These are phyloP conservation scores for Populus alba DNA, from an alignment of 345 rosid species.

Conservation along the genomic window DNA sequence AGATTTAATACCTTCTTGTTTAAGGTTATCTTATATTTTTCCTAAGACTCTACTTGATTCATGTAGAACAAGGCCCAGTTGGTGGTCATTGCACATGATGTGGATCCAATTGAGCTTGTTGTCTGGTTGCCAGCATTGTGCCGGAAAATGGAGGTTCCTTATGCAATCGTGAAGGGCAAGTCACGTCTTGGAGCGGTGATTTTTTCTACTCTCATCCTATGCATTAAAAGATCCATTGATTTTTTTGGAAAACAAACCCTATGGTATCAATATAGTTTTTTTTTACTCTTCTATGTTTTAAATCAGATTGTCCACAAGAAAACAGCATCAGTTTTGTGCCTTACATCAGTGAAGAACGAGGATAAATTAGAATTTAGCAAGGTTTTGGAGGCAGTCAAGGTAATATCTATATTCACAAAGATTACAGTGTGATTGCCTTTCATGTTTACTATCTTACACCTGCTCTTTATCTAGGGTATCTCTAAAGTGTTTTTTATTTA, in stretches of 20 bases:
- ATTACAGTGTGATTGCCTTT: too few relatives aligned
- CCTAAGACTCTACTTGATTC: neutral
- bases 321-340: constrained; percentile 65
- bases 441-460: neutral
- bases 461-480: neutral
- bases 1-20: neutral
- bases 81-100: constrained; percentile 82
- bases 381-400: constrained; percentile 72
- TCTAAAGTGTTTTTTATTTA: neutral
- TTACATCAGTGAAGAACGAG: constrained; percentile 68
- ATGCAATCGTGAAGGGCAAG: constrained; percentile 76
- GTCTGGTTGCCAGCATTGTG: constrained; percentile 79
- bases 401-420: neutral
- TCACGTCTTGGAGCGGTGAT: constrained; percentile 66
- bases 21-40: neutral
- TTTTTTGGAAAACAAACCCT: neutral
- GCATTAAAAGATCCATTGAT: neutral
- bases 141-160: constrained; percentile 80
- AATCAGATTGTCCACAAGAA: constrained; percentile 68
- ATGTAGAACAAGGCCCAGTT: constrained; percentile 65
- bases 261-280: too few relatives aligned
- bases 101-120: constrained; percentile 76
- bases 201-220: neutral
- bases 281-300: neutral
- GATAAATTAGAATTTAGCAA: constrained; percentile 74